Percentiles rank a stretch among this genome's conserved stretches.
Evolutionary conservation across 2,329 filamentous ascomycete genomes (phyloP).

Genomic region (Colletotrichum lupini): DNA sequence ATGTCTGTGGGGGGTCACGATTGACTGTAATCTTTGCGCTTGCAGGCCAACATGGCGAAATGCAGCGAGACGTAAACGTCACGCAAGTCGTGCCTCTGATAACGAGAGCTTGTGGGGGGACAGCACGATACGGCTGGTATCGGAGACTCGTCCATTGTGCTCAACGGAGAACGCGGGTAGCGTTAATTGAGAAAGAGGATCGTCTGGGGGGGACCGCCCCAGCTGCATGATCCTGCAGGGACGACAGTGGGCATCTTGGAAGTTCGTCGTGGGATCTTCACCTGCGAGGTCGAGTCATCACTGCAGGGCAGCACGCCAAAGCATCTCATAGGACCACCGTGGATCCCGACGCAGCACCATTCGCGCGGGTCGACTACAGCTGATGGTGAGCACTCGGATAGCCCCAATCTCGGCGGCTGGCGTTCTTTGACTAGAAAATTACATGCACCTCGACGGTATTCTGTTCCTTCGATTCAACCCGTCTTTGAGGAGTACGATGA

Average conservation of each 20-base stretch:
- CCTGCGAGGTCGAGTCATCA: not conserved
- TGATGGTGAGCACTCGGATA: not conserved
- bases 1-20: slow-evolving; percentile 11
- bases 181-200: slow-evolving; percentile 6
- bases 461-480: not conserved
- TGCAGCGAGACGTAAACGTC: slow-evolving; percentile 14
- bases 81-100: slow-evolving; percentile 1
- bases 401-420: not conserved
- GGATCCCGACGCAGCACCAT: slow-evolving; percentile 2
- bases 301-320: not conserved
- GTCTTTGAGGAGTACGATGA: not conserved
- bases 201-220: slow-evolving; percentile 8
- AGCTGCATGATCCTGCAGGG: slow-evolving; percentile 15
- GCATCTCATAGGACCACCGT: not conserved
- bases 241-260: slow-evolving; percentile 8
- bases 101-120: not conserved
- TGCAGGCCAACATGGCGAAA: not conserved
- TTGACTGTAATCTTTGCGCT: not conserved
- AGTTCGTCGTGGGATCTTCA: slow-evolving; percentile 24
- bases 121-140: not conserved
- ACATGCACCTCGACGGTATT: not conserved
- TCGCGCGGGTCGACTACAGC: slow-evolving; percentile 6
- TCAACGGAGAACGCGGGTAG: slow-evolving; percentile 14
- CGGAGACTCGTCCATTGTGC: not conserved
- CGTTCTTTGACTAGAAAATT: not conserved